Base-by-base conservation (phyloP, 345 rosid genomes). In the Diplotaxis tenuifolia region DNA sequence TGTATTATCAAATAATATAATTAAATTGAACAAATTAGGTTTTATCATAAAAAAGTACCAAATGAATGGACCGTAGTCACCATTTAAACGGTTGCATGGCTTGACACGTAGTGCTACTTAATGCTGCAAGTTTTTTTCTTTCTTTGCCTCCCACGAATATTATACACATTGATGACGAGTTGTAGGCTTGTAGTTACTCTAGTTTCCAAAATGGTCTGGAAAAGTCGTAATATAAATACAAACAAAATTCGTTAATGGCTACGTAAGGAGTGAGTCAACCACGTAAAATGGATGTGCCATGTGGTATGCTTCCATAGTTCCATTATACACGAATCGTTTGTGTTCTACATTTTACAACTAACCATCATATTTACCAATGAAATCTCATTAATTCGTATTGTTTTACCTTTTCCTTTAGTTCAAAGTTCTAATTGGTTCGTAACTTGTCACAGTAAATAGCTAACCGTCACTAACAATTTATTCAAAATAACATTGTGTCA, bases 121-220 rank as follows among this genome's bases (percentile, higher is more conserved):
- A 18, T 57, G 68, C 72, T 76, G 67, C 80, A 49, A 64, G 75
- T 15, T 28, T 28, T 59, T 28, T 67, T 45, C 57, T 52, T 19
- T 28, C 27, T 63, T 14, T 64, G 54, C 34, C 20, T 74, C 52
- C 54, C 36, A 42, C 65, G 22, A 56, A 15, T 75, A 62, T 62
- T 18, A 68, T 21, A 38, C 53, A 75, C 47, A 9, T 9, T 38
- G 75, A 65, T 56, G 65, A 75, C 79, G 75, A 63, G 29, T 62
- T 75, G 22, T 62, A 42, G 70, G 55, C 22, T 62, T 75, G 22
- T 62, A 21, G 74, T 54, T 42, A 54, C 65, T 45, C 11, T 42
- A 69, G 75, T 76, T 70, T 70, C 79, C 70, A 63, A 76, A 76
- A 63, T 76, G 53, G 75, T 76, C 79, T 76, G 63, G 71, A 76